A percentile compares a stretch with the other conserved stretches of the same genome.
These are phyloP conservation scores for Lachancea sp. DNA, from an alignment of 805 yeast species.

Conservation along the genomic window DNA sequence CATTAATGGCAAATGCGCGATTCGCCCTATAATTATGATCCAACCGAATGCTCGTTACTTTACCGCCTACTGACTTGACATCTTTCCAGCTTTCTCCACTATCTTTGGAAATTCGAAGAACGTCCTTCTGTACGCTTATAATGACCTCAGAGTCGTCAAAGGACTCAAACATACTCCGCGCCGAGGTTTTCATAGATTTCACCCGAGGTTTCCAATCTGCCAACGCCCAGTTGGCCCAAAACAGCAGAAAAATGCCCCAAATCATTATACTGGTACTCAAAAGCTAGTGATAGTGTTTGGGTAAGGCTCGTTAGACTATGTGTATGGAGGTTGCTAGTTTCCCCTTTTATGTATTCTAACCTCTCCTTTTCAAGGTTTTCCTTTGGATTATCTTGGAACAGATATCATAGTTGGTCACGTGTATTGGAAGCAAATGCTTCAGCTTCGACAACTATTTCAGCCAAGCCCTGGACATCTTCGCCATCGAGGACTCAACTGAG, in stretches of 20 bases:
- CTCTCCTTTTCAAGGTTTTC: no score
- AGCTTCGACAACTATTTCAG: no score
- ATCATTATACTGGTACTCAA: background rate
- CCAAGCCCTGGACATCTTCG: no score
- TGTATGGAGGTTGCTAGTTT: no score
- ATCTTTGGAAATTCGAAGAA: constrained; percentile 38
- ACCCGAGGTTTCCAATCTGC: constrained; percentile 21
- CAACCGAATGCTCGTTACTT: background rate
- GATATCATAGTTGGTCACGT: no score
- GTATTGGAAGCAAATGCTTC: no score
- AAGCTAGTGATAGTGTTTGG: no score
- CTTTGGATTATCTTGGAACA: no score
- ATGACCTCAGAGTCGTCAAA: constrained; percentile 53
- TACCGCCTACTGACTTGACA: background rate
- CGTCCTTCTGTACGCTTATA: constrained; percentile 27
- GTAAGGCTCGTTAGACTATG: no score
- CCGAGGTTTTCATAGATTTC: constrained; percentile 6
- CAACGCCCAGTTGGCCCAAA: constrained; percentile 4
- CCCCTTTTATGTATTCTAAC: no score
- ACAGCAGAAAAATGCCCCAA: constrained; percentile 2
- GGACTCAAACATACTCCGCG: constrained; percentile 9
- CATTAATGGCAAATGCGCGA: constrained; percentile 4
- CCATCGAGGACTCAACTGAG: no score
- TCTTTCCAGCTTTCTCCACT: constrained; percentile 47
- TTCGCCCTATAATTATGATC: constrained; percentile 1